Base-by-base conservation (phyloP, 2,329 filamentous ascomycete genomes). In the Hansfordia pulvinata region DNA sequence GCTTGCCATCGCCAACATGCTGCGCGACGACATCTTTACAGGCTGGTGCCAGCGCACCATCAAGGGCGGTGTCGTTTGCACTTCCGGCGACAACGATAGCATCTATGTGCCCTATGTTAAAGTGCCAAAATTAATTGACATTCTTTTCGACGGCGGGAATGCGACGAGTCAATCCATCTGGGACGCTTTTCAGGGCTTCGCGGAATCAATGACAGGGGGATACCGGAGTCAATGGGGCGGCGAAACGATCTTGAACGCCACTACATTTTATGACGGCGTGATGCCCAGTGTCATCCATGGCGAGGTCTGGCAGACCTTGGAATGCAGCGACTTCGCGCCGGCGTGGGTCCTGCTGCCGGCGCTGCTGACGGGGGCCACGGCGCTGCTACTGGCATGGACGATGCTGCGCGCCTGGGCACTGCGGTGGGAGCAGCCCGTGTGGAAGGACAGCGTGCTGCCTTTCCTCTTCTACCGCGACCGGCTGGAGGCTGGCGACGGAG, bases 321-420 rank as follows among this genome's bases (percentile, higher is more conserved):
- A 28, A 17, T 37, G 35, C 25, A 35, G 27, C 12, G 33, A 28
- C 17, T 30, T 32, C 7, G 30, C 32, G 20, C 23, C 25, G 20
- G 22, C 21, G 9, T 39, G 37, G 37, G 17, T 39, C 4, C 18
- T 26, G 2, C 25, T 38, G 4, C 35, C 37, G 10, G 19, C 20
- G 18, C 23, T 25, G 12, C 29, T 39, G 18, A 26, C 36, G 3
- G 14, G 20, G 8, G 14, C 28, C 13, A 35, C 33, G 13, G 29
- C 32, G 8, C 8, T 28, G 10, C 27, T 39, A 10, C 29, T 39
- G 1, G 25, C 20, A 4, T 38, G 33, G 31, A 31, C 28, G 8
- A 22, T 31, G 3, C 16, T n/a, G 3, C 13, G 21, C 6, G 25
- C 13, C 11, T 29, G 27, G 27, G 13, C 16, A 13, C 21, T 13